phyloP scores from a whole-genome alignment of 345 rosid genomes.

The Tarenaya hassleriana region DNA sequence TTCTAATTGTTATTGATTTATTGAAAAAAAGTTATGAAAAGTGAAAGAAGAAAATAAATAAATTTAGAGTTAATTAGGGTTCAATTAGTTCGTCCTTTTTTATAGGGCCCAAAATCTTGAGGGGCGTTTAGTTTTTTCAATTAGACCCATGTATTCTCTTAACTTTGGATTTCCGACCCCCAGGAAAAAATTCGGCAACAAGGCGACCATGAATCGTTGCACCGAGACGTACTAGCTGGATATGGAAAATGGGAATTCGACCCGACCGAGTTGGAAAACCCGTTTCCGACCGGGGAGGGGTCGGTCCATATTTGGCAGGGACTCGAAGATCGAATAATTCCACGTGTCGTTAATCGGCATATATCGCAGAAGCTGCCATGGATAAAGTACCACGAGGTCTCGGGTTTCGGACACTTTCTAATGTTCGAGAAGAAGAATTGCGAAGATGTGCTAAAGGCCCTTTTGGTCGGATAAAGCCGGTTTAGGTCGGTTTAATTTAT shows the following conservation, averaged over 20 bases:
- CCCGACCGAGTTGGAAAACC: constrained; percentile 54
- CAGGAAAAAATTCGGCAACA: constrained; percentile 57
- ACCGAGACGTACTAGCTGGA: constrained; percentile 53
- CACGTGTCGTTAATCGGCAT: constrained; percentile 38
- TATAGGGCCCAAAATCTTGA: too few species aligned
- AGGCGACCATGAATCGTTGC: constrained; percentile 58
- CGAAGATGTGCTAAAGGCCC: constrained; percentile 46
- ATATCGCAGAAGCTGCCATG: constrained; percentile 59
- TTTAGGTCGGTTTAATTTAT: too few species aligned
- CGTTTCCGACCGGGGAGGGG: constrained; percentile 48
- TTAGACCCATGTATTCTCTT: background rate
- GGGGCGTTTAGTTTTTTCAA: background rate
- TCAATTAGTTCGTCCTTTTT: too few species aligned
- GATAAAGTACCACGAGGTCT: constrained; percentile 66
- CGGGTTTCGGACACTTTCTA: constrained; percentile 53
- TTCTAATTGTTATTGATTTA: too few species aligned
- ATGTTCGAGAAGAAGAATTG: constrained; percentile 31
- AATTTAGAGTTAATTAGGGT: too few species aligned
- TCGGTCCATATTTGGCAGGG: constrained; percentile 79
- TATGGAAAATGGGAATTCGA: constrained; percentile 78
- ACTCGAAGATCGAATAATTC: constrained; percentile 54
- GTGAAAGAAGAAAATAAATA: too few species aligned
- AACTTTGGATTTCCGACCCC: background rate
- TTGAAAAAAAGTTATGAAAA: too few species aligned
- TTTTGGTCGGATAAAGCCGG: constrained; percentile 36